phyloP scores from a whole-genome alignment of 192 early-diverging fungal genomes.

The Coemansia sp. region DNA sequence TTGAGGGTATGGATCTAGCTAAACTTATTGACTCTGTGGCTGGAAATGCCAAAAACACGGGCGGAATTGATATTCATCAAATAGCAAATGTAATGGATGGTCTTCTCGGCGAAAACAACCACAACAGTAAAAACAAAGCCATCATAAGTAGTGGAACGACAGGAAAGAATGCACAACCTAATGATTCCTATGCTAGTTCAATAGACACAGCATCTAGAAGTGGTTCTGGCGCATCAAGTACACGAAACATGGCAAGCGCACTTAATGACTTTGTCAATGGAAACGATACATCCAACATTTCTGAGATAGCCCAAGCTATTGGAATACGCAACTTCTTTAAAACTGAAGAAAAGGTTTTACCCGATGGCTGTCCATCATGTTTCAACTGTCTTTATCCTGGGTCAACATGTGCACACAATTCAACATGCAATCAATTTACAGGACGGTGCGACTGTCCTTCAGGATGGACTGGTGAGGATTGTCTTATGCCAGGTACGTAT shows the following conservation, averaged over 20 bases:
- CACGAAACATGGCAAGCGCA: constrained; percentile 19
- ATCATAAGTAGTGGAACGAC: background rate
- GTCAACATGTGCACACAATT: constrained; percentile 73
- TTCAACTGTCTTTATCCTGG: constrained; percentile 82
- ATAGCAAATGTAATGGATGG: constrained; percentile 3
- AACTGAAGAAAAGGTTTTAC: constrained; percentile 31
- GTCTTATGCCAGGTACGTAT: constrained; percentile 61
- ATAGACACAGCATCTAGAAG: constrained; percentile 8
- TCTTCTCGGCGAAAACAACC: background rate
- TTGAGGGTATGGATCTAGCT: background rate
- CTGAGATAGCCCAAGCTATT: constrained; percentile 37
- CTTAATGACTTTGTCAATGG: constrained; percentile 43
- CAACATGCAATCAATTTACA: constrained; percentile 70
- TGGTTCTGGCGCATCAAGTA: constrained; percentile 2
- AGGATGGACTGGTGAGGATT: constrained; percentile 82
- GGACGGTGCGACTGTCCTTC: constrained; percentile 74
- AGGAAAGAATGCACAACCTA: background rate
- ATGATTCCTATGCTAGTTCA: background rate
- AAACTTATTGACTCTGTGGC: constrained; percentile 16
- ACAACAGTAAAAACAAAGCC: background rate
- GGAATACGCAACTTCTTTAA: constrained; percentile 47
- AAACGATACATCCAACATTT: constrained; percentile 26
- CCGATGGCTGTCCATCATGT: constrained; percentile 71
- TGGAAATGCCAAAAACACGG: background rate
- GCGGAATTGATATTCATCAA: constrained; percentile 1